Evolutionary conservation across 805 yeast species (phyloP).

Genomic region (Candida tammaniensis): DNA sequence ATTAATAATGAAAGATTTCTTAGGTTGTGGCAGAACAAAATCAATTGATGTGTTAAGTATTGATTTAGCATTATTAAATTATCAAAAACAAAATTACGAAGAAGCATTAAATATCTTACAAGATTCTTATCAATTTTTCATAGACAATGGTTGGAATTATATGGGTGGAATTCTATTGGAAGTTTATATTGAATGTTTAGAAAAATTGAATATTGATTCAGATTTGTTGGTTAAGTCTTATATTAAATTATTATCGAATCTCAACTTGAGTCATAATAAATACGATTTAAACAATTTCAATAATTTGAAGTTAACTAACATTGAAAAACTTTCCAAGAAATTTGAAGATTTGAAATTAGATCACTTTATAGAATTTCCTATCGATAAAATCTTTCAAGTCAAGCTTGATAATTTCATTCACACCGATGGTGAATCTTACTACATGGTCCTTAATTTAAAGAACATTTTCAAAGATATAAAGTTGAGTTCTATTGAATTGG

Average conservation of each 20-base stretch:
- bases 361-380: conserved; percentile 24
- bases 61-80: conserved; percentile 73
- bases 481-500: conserved; percentile 20
- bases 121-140: conserved; percentile 67
- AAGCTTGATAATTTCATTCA: conserved; percentile 35
- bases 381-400: conserved; percentile 36
- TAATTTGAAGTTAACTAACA: conserved; percentile 8
- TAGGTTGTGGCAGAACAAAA: conserved; percentile 52
- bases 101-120: conserved; percentile 63
- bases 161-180: conserved; percentile 67
- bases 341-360: conserved; percentile 11
- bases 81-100: conserved; percentile 52
- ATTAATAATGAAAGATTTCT: conserved; percentile 51
- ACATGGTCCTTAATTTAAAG: conserved; percentile 29
- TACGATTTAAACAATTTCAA: conserved; percentile 28
- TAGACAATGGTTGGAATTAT: conserved; percentile 68
- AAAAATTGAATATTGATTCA: conserved; percentile 27
- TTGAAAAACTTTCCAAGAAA: conserved; percentile 18
- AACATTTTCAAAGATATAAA: conserved; percentile 26
- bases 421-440: conserved; percentile 30
- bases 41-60: conserved; percentile 72
- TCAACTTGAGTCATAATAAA: conserved; percentile 15
- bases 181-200: conserved; percentile 67
- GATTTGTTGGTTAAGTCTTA: conserved; percentile 38
- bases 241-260: conserved; percentile 36